phyloP scores from a whole-genome alignment of 805 yeast genomes.

The Cyberlindnera maritima region DNA sequence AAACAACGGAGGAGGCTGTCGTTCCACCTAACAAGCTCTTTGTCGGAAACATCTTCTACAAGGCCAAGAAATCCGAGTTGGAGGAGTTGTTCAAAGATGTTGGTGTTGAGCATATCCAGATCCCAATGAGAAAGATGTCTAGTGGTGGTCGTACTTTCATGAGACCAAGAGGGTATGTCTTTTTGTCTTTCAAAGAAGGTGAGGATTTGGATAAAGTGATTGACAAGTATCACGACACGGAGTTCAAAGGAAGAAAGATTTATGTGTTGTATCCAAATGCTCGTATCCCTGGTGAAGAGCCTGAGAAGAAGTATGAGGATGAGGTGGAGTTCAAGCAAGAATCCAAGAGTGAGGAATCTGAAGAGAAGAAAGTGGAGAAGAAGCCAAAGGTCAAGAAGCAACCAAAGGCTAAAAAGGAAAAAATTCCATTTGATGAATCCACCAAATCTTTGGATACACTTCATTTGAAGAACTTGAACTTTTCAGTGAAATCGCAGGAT shows the following conservation, averaged over 20 bases:
- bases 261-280: constrained; percentile 54
- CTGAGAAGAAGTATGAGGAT: constrained; percentile 8
- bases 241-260: constrained; percentile 45
- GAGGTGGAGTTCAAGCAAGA: constrained; percentile 4
- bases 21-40: constrained; percentile 47
- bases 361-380: constrained; percentile 5
- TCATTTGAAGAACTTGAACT: constrained; percentile 61
- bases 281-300: constrained; percentile 46
- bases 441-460: constrained; percentile 48
- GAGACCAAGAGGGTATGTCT: constrained; percentile 55
- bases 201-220: constrained; percentile 44
- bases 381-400: constrained; percentile 3
- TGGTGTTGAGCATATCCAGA: constrained; percentile 44
- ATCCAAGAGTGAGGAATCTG: constrained; percentile 1
- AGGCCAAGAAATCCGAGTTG: constrained; percentile 53
- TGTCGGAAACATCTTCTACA: constrained; percentile 63
- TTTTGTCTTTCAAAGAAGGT: constrained; percentile 46
- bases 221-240: constrained; percentile 38
- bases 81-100: constrained; percentile 48
- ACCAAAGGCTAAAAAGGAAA: constrained; percentile 25
- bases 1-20: background rate
- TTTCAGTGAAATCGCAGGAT: constrained; percentile 54
- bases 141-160: constrained; percentile 35
- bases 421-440: constrained; percentile 35
- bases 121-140: constrained; percentile 44